phyloP scores from a whole-genome alignment of 345 rosid genomes.

The Pistacia integerrima region DNA sequence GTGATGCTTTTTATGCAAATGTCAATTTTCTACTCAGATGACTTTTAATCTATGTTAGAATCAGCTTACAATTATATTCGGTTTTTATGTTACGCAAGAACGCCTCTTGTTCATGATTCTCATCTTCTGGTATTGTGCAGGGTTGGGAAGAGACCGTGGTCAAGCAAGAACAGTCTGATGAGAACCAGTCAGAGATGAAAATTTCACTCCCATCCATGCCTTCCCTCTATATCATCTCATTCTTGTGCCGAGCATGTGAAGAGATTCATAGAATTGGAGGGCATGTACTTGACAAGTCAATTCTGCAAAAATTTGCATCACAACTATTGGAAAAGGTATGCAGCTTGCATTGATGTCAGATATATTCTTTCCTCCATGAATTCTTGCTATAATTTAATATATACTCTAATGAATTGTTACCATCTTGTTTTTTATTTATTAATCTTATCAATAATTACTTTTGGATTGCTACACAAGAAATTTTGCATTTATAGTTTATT shows the following conservation, averaged over 20 bases:
- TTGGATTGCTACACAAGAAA: too few species aligned
- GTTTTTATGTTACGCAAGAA: constrained; percentile 4
- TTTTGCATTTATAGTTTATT: too few species aligned
- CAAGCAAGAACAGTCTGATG: constrained; percentile 74
- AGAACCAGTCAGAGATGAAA: constrained; percentile 75
- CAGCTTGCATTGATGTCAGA: constrained; percentile 9
- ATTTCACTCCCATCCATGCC: constrained; percentile 95
- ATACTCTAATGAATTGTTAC: not conserved
- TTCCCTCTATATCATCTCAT: constrained; percentile 85
- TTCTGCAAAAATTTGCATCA: constrained; percentile 76
- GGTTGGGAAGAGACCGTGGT: constrained; percentile 98
- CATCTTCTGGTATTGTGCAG: constrained; percentile 46
- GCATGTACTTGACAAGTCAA: constrained; percentile 87
- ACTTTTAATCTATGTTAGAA: not conserved
- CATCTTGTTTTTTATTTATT: not conserved
- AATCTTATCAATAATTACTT: too few species aligned
- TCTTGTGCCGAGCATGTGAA: constrained; percentile 94
- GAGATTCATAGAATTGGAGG: constrained; percentile 98
- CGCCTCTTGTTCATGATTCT: not conserved
- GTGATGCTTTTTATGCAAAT: not conserved
- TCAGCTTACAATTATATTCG: not conserved
- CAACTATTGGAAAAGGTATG: constrained; percentile 78
- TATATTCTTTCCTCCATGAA: not conserved
- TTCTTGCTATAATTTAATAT: not conserved
- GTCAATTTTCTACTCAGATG: not conserved